Evolutionary conservation across 1,284 basidiomycete genomes (phyloP).

Genomic region (Coniferiporia weirii): DNA sequence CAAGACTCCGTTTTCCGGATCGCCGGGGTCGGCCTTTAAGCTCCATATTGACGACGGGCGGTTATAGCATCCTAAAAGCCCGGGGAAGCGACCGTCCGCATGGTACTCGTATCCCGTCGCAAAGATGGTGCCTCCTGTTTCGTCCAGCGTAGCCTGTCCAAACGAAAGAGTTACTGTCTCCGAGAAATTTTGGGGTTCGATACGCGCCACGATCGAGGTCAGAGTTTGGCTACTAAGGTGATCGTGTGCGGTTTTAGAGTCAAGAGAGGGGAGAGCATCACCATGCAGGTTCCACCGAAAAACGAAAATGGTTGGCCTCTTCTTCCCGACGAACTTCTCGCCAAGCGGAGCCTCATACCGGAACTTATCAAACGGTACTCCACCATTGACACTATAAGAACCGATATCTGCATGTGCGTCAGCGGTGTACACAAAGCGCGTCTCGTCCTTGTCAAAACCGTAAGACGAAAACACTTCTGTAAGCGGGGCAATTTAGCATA

Average conservation of each 20-base stretch:
- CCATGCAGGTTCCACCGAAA: constrained; percentile 36
- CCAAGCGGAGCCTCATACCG: constrained; percentile 51
- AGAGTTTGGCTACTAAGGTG: neutral
- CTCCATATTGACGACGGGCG: constrained; percentile 55
- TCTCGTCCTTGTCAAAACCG: constrained; percentile 48
- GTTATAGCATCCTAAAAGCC: constrained; percentile 60
- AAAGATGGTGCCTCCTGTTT: constrained; percentile 38
- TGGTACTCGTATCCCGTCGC: constrained; percentile 59
- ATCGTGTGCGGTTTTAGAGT: neutral
- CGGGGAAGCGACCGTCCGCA: constrained; percentile 51
- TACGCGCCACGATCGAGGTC: constrained; percentile 1
- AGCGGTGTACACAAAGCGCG: constrained; percentile 50
- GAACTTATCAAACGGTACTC: constrained; percentile 43
- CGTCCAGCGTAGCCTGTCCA: constrained; percentile 52
- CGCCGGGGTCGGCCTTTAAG: constrained; percentile 23
- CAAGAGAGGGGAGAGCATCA: constrained; percentile 8
- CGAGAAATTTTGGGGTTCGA: constrained; percentile 5
- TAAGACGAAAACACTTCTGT: constrained; percentile 45
- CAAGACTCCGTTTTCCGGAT: neutral
- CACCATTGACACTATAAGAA: neutral
- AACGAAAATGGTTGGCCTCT: constrained; percentile 45
- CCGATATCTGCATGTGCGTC: constrained; percentile 40
- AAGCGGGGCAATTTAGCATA: constrained; percentile 2
- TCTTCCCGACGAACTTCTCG: constrained; percentile 46
- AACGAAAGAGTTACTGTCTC: constrained; percentile 32